Percentiles rank a stretch among this genome's conserved stretches.
These are phyloP conservation scores for Cercospora nicotianae DNA, from an alignment of 2,329 filamentous ascomycete species.

Conservation along the genomic window DNA sequence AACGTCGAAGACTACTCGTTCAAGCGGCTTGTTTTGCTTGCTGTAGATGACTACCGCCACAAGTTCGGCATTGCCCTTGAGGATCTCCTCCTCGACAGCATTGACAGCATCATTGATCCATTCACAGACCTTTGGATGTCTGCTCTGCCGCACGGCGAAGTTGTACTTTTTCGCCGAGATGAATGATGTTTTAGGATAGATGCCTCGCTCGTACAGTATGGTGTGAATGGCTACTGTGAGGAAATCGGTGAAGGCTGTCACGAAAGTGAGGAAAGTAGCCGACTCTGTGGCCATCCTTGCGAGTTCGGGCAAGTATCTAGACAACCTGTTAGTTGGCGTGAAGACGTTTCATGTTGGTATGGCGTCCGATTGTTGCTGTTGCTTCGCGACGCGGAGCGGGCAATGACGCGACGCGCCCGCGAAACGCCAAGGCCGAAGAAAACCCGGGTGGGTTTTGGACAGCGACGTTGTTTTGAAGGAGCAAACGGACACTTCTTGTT, in stretches of 20 bases:
- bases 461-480: background rate
- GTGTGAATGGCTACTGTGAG: constrained; percentile 81
- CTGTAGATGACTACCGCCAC: constrained; percentile 60
- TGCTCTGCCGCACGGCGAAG: constrained; percentile 78
- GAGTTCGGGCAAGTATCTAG: background rate
- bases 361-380: background rate
- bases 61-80: constrained; percentile 56
- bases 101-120: constrained; percentile 82
- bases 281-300: constrained; percentile 27
- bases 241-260: constrained; percentile 73
- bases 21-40: constrained; percentile 54
- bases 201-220: constrained; percentile 75
- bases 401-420: background rate
- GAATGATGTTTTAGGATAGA: constrained; percentile 79
- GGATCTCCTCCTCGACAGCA: constrained; percentile 69
- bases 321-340: background rate
- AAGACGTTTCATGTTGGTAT: constrained; percentile 3
- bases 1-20: constrained; percentile 63
- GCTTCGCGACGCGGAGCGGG: background rate
- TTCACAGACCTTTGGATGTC: constrained; percentile 79
- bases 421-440: background rate
- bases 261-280: constrained; percentile 55
- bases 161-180: constrained; percentile 78
- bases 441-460: constrained; percentile 1
- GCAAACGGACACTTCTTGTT: background rate